Conservation (phyloP, 148 eudicot genomes). For the Nyssa sinensis region DNA sequence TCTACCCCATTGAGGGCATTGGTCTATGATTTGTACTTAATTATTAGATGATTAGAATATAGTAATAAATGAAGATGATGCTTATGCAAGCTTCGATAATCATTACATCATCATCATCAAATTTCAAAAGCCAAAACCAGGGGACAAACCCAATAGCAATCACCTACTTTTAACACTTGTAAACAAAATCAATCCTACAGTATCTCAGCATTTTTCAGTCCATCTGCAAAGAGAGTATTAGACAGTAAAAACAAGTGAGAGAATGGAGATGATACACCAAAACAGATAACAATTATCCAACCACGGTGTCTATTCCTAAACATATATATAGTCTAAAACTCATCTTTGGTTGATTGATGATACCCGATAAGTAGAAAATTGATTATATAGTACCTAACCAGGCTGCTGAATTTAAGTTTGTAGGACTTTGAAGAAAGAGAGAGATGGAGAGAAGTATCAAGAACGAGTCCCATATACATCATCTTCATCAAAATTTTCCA, state of each 20-base stretch:
- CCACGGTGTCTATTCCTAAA: not conserved
- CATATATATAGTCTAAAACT: not conserved
- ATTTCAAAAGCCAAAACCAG: not conserved
- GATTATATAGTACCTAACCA: not conserved
- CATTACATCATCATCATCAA: not conserved
- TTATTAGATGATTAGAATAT: not conserved
- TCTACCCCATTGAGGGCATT: not conserved
- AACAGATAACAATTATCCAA: slow-evolving; percentile 8
- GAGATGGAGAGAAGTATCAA: slow-evolving; percentile 5
- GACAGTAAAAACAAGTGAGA: not conserved
- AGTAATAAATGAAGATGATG: too few species aligned
- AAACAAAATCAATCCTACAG: not conserved
- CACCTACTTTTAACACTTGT: not conserved
- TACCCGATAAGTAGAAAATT: not conserved
- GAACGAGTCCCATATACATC: slow-evolving; percentile 12
- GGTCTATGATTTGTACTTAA: not conserved
- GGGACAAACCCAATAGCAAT: not conserved
- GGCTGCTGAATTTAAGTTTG: not conserved
- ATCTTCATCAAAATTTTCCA: slow-evolving; percentile 9
- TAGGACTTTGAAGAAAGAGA: not conserved
- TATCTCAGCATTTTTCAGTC: not conserved
- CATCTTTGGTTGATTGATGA: slow-evolving; percentile 8
- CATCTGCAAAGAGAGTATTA: not conserved
- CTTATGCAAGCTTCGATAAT: not conserved
- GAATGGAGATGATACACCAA: slow-evolving; percentile 1